phyloP scores from a whole-genome alignment of 2,329 filamentous ascomycete species.

The Phoma sp. region DNA sequence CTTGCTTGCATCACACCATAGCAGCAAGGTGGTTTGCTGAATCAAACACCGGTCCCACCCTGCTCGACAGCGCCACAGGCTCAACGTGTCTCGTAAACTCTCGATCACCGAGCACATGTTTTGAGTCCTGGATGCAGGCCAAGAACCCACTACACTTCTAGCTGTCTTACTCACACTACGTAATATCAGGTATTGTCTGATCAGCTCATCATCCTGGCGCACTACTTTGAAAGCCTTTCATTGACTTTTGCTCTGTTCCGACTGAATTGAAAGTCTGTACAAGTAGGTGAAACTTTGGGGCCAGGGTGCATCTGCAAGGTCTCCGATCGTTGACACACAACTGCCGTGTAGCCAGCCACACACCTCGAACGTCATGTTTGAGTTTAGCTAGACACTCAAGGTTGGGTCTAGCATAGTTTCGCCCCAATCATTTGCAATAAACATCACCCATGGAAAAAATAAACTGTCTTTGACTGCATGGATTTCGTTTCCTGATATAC shows the following conservation, averaged over 20 bases:
- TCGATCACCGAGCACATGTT: conserved; percentile 1
- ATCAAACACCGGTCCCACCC: conserved; percentile 10
- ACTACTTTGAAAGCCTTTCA: background rate
- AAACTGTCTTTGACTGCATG: conserved; percentile 28
- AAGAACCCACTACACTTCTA: background rate
- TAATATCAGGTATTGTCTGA: no score
- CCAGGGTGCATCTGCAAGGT: conserved; percentile 9
- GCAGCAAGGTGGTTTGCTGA: conserved; percentile 5
- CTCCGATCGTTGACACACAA: conserved; percentile 6
- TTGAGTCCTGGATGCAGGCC: background rate
- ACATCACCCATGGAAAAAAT: background rate
- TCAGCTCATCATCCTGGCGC: background rate
- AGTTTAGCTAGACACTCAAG: background rate
- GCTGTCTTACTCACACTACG: background rate
- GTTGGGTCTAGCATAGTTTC: background rate
- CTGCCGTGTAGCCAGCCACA: background rate
- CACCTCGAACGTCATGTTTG: background rate
- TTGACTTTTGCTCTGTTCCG: background rate
- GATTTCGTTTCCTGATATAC: conserved; percentile 36
- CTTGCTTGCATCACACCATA: conserved; percentile 13
- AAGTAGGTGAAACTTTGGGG: conserved; percentile 7
- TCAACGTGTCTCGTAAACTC: background rate
- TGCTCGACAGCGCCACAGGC: background rate
- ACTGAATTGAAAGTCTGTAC: background rate
- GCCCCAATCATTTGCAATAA: background rate